A percentile compares a stretch with the other conserved stretches of the same genome.
Conservation (phyloP, 2,329 filamentous ascomycete species). For the Arachnomyces sp. region DNA sequence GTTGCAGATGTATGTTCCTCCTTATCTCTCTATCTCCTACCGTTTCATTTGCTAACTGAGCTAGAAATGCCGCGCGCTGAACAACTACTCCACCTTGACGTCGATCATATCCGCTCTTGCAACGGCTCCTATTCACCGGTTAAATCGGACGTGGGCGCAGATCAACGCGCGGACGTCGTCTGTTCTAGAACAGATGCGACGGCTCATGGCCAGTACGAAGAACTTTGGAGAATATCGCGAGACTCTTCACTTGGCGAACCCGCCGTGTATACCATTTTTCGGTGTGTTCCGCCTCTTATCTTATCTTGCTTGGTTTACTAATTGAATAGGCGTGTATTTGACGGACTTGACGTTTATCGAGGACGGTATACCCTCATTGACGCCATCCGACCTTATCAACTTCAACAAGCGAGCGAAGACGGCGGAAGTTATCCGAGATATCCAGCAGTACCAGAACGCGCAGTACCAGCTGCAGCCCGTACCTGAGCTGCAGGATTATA, state of each 20-base stretch:
- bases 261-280: conserved; percentile 96
- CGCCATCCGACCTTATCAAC: conserved; percentile 94
- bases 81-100: conserved; percentile 96
- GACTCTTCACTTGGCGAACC: conserved; percentile 82
- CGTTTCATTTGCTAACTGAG: conserved; percentile 6
- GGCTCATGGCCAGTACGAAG: conserved; percentile 92
- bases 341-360: conserved; percentile 98
- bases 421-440: conserved; percentile 94
- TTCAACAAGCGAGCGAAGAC: conserved; percentile 98
- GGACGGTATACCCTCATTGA: conserved; percentile 92
- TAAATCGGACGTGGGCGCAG: conserved; percentile 89
- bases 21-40: neutral
- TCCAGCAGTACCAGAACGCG: conserved; percentile 97
- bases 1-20: conserved; percentile 68
- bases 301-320: conserved; percentile 6
- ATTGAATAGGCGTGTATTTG: conserved; percentile 69
- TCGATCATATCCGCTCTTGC: conserved; percentile 95
- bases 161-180: conserved; percentile 76
- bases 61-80: conserved; percentile 84
- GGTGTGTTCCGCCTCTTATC: conserved; percentile 47
- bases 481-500: conserved; percentile 89
- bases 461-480: conserved; percentile 89
- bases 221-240: conserved; percentile 98
- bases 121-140: conserved; percentile 86
- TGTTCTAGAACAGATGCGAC: conserved; percentile 81